Evolutionary conservation across 306 rosid species (phyloP), one percentile per base, ranked within the genome.

Genomic region (Acacia crassicarpa): DNA sequence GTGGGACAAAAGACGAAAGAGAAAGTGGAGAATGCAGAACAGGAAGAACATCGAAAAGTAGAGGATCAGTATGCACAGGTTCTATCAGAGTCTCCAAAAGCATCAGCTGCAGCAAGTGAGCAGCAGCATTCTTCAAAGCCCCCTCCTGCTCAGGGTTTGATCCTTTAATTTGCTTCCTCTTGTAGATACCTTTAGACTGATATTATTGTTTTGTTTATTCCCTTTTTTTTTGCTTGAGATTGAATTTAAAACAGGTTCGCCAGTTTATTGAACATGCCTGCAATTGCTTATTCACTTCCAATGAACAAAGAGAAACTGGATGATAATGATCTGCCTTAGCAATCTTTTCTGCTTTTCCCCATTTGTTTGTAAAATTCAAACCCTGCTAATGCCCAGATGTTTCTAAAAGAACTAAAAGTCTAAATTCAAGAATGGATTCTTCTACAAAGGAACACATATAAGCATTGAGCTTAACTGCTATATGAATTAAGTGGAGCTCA

Each of bases 1-100:
- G 99, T 93, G 61, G 92, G 98, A 56, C 95, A 92, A 85, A 93
- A 90, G 86, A 92, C 99, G 41, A 93, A 79, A 82, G 99, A 93
- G 90, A 93, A 92, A 48, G 86, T 91, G 61, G 97, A 77, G 75
- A 79, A 59, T 45, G 92, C 82, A 12, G 98, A 92, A 75, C 93
- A 95, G 72, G 95, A 90, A 56, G 81, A 92, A 84, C 88, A 87
- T 22, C 89, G 85, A 77, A 85, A 88, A 32, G 83, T 81, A 25
- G 94, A 82, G 79, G 98, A 90, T 77, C 93, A 88, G 74, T 91
- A 85, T 71, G 95, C 95, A 70, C 77, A 87, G 76, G 83, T 88
- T 81, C 90, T 89, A 69, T 85, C 91, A 1, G 95, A 91, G 56
- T 88, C 95, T 73, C 95, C 90, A 32, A 91, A 80, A 78, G 90